Evolutionary conservation across 176 grass and related monocot species (phyloP).

Genomic region (Oryza australiensis): DNA sequence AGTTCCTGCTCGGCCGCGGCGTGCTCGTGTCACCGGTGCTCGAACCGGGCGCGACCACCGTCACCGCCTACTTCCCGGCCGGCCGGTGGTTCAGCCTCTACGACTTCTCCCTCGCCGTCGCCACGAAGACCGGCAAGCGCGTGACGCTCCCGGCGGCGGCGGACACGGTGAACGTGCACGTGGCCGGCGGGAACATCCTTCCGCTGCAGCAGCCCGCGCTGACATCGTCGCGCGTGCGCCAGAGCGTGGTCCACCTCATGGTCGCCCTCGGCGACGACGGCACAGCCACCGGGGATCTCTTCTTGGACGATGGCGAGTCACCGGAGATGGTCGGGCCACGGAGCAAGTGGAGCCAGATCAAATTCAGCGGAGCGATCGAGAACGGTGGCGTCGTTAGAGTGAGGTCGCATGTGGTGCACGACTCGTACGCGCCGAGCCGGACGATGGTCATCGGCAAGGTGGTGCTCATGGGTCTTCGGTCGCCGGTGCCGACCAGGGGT

Average conservation of each 20-base stretch:
- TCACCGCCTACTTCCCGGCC: slow-evolving; percentile 69
- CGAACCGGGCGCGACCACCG: slow-evolving; percentile 19
- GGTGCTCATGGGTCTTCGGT: slow-evolving; percentile 57
- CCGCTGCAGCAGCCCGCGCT: slow-evolving; percentile 48
- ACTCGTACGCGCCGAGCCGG: slow-evolving; percentile 42
- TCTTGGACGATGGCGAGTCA: slow-evolving; percentile 68
- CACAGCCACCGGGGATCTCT: slow-evolving; percentile 51
- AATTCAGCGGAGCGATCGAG: slow-evolving; percentile 31
- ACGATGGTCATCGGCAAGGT: slow-evolving; percentile 55
- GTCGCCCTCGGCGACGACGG: slow-evolving; percentile 51
- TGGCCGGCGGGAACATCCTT: slow-evolving; percentile 57
- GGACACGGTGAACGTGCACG: slow-evolving; percentile 70
- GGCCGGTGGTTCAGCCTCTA: slow-evolving; percentile 78
- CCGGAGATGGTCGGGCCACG: slow-evolving; percentile 57
- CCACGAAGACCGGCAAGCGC: slow-evolving; percentile 6
- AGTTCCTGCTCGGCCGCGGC: slow-evolving; percentile 64
- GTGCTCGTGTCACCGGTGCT: slow-evolving; percentile 81
- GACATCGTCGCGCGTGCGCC: slow-evolving; percentile 46
- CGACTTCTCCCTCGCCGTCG: slow-evolving; percentile 42
- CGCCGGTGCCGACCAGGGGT: neutral
- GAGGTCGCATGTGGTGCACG: slow-evolving; percentile 60
- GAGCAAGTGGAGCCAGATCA: slow-evolving; percentile 52
- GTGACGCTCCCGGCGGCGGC: slow-evolving; percentile 51
- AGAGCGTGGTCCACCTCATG: slow-evolving; percentile 55
- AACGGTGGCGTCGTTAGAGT: slow-evolving; percentile 21